Conservation (phyloP, 2,329 filamentous ascomycete species). For the Cladosporium cucumerinum region DNA sequence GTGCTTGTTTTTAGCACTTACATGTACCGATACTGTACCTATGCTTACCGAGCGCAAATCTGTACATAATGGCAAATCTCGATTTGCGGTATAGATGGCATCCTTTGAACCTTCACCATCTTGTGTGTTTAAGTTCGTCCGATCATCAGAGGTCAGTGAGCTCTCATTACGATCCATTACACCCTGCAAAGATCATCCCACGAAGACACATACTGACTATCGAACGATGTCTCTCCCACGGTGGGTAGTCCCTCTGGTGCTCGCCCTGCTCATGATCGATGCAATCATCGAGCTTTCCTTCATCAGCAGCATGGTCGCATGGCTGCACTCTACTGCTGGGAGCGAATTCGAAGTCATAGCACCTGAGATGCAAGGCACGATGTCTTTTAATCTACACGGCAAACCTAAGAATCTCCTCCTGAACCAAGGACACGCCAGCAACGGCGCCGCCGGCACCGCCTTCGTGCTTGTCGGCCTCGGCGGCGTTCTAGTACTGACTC, state of each 20-base stretch:
- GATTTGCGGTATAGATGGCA: background rate
- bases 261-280: slow-evolving; percentile 28
- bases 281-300: slow-evolving; percentile 29
- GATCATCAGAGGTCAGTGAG: background rate
- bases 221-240: background rate
- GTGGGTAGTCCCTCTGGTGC: slow-evolving; percentile 11
- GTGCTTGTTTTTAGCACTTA: background rate
- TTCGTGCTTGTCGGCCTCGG: slow-evolving; percentile 31
- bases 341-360: slow-evolving; percentile 23
- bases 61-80: background rate
- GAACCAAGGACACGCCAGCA: slow-evolving; percentile 32
- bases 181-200: background rate
- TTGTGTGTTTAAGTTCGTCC: background rate
- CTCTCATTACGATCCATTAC: background rate
- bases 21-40: background rate
- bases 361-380: slow-evolving; percentile 10
- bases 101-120: background rate
- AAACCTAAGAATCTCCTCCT: slow-evolving; percentile 37
- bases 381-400: slow-evolving; percentile 38
- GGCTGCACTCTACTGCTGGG: slow-evolving; percentile 29
- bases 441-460: slow-evolving; percentile 32
- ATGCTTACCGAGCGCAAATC: background rate
- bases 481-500: slow-evolving; percentile 26
- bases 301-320: slow-evolving; percentile 30
- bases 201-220: background rate